These are phyloP conservation scores for Phytophthora megakarya DNA, from an alignment of 352 stramenopile species.

Conservation along the genomic window DNA sequence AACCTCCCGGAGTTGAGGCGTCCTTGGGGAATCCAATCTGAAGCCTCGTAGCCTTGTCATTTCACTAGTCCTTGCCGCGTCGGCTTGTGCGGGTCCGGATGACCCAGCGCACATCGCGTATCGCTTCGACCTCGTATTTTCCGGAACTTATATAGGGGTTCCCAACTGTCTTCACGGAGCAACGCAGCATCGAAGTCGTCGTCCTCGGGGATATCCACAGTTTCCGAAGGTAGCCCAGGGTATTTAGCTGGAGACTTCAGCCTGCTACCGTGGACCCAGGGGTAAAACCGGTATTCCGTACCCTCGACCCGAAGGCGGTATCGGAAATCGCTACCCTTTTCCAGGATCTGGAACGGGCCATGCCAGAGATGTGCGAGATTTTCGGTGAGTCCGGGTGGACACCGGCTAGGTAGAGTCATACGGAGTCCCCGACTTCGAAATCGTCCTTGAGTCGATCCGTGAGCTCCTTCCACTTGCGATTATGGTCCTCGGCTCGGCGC, in stretches of 20 bases:
- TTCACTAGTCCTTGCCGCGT: neutral
- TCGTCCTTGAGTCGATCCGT: too few species aligned
- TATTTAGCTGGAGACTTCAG: neutral
- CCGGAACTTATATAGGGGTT: neutral
- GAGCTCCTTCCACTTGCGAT: too few species aligned
- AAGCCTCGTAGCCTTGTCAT: neutral
- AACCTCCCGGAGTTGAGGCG: neutral
- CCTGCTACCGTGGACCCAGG: neutral
- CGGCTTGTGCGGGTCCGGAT: neutral
- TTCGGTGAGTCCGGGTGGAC: conserved; percentile 5
- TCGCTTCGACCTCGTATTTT: neutral
- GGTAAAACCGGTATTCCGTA: too few species aligned
- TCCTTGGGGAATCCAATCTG: neutral
- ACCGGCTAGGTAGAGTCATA: conserved; percentile 8
- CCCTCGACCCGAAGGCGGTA: too few species aligned
- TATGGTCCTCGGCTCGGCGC: neutral
- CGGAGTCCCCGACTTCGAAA: neutral
- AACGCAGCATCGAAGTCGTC: too few species aligned
- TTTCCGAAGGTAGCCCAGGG: too few species aligned
- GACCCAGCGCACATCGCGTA: neutral
- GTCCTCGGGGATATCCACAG: too few species aligned
- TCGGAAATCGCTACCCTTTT: too few species aligned
- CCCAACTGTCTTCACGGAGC: neutral
- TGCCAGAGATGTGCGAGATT: conserved; percentile 10
- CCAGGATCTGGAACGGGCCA: neutral